A percentile compares a stretch with the other conserved stretches of the same genome.
phyloP scores from a whole-genome alignment of 2,329 filamentous ascomycete genomes.

The Nemania sp. region DNA sequence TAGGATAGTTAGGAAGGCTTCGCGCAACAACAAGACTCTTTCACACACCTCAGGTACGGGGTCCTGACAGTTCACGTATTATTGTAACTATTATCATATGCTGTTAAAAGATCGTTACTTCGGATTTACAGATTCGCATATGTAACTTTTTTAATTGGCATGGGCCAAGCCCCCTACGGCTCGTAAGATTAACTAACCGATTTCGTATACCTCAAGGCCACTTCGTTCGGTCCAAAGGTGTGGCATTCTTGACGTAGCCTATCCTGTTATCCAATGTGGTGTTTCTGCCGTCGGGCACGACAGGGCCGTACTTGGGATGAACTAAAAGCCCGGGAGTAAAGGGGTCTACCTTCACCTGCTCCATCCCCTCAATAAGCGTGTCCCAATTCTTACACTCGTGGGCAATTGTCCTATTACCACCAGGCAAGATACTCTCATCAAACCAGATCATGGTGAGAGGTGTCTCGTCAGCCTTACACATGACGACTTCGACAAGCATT shows the following conservation, averaged over 20 bases:
- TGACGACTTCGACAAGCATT: conserved; percentile 43
- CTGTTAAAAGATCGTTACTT: too few relatives aligned
- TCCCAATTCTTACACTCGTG: conserved; percentile 45
- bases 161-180: not conserved
- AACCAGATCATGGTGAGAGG: conserved; percentile 46
- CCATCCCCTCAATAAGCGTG: conserved; percentile 41
- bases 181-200: not conserved
- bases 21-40: too few relatives aligned
- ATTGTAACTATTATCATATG: too few relatives aligned
- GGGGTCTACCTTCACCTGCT: conserved; percentile 41
- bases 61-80: too few relatives aligned
- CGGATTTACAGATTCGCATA: not conserved
- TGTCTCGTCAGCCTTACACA: conserved; percentile 45
- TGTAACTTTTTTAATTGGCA: not conserved
- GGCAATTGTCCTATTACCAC: conserved; percentile 43
- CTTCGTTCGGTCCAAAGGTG: conserved; percentile 33
- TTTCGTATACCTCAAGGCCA: conserved; percentile 28
- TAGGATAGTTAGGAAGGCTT: too few relatives aligned
- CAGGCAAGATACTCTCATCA: conserved; percentile 43
- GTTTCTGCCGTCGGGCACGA: conserved; percentile 39
- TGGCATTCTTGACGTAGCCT: conserved; percentile 40
- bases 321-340: conserved; percentile 43
- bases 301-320: conserved; percentile 43
- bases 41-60: too few relatives aligned
- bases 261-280: conserved; percentile 41